Evolutionary conservation across 2,329 filamentous ascomycete genomes (phyloP), one percentile per base, ranked within the genome.

Genomic region (Colletotrichum siamense): DNA sequence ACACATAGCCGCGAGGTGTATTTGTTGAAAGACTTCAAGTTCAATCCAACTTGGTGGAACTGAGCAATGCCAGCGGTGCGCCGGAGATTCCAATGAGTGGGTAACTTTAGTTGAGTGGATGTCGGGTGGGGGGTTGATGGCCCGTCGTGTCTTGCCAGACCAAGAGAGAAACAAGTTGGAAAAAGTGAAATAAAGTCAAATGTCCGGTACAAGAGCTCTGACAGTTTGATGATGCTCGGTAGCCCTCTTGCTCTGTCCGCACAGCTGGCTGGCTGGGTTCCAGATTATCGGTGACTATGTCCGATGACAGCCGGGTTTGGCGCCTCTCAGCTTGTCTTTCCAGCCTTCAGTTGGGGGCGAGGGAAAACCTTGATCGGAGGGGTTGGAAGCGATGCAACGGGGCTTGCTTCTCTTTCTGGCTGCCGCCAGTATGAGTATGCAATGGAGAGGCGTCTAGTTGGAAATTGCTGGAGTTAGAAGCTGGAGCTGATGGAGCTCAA

Each of bases 31-130:
- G 57, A 68, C 39, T 62, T 57, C 44, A 64, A 39, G 18, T 8
- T n/a, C 30, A 22, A 64, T 64, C 30, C 34, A 64, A 30, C 32
- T 30, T 28, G 55, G 28, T 66, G 52, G 52, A 72, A 75, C 55
- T 36, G 69, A 72, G 28, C 62, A 63, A 52, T 72, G 69, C 72
- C 73, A 71, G 39, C 39, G 18, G 39, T 44, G 72, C 62, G 73
- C 28, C 69, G 69, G 69, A 44, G 65, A 70, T 70, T 73, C 71
- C 71, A 75, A 67, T 55, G 36, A 67, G 73, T 67, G 73, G 73
- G 69, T 62, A 75, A 72, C 62, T 66, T 72, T 72, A 55, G 73
- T 59, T 65, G 62, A 18, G 73, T 75, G 73, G 73, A 36, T 75
- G 63, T 67, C 36, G 22, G 36, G 69, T 72, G 73, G 69, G 30